Percentiles rank a stretch among this genome's conserved stretches.
Evolutionary conservation across 306 rosid genomes (phyloP).

Genomic region (Cercis canadensis): DNA sequence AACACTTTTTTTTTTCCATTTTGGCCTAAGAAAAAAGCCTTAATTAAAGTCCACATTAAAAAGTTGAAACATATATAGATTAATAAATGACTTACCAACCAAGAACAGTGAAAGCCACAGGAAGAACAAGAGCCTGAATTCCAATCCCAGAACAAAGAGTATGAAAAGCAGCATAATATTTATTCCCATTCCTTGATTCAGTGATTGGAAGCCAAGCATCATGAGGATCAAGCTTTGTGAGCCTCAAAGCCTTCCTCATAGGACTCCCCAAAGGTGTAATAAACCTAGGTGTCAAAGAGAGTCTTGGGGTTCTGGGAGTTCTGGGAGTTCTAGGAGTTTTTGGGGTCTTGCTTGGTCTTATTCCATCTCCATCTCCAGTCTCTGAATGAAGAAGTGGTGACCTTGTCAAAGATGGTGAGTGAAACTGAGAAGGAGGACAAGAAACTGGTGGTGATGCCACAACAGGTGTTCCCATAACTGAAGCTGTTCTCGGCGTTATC

Average conservation of each 20-base stretch:
- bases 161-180: constrained; percentile 64
- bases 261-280: constrained; percentile 60
- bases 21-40: neutral
- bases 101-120: constrained; percentile 63
- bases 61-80: neutral
- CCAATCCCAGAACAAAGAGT: constrained; percentile 73
- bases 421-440: constrained; percentile 74
- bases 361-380: constrained; percentile 39
- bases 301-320: constrained; percentile 53
- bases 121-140: constrained; percentile 69
- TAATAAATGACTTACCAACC: constrained; percentile 58
- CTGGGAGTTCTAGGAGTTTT: constrained; percentile 64
- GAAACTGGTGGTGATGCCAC: constrained; percentile 51
- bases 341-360: constrained; percentile 48
- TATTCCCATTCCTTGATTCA: constrained; percentile 68
- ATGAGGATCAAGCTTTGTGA: constrained; percentile 61
- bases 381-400: constrained; percentile 54
- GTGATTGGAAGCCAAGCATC: constrained; percentile 79
- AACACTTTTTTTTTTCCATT: too few species aligned
- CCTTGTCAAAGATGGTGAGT: constrained; percentile 57
- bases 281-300: constrained; percentile 52
- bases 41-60: too few species aligned
- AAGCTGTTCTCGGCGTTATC: constrained; percentile 55
- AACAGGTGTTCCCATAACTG: constrained; percentile 41
- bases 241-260: constrained; percentile 48